These are phyloP conservation scores for Rhodomyrtus tomentosa DNA, from an alignment of 345 rosid species.

Conservation along the genomic window DNA sequence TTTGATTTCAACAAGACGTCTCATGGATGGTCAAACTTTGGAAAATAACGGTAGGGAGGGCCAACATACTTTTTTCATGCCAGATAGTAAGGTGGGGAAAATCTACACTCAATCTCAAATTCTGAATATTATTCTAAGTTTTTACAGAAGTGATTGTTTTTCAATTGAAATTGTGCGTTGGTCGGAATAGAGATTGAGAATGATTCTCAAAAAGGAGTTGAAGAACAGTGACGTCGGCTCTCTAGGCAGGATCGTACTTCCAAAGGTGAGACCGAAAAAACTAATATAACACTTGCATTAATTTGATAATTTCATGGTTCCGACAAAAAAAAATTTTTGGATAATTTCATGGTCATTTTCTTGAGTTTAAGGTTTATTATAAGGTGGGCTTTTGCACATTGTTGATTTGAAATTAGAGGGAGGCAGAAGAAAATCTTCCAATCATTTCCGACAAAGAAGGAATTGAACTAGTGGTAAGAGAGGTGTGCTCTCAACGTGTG, in stretches of 20 bases:
- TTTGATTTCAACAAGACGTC: neutral
- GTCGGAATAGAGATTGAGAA: slow-evolving; percentile 38
- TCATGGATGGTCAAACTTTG: neutral
- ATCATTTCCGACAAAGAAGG: slow-evolving; percentile 49
- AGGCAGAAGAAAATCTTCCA: slow-evolving; percentile 69
- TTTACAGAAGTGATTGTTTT: neutral
- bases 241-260: slow-evolving; percentile 77
- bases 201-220: slow-evolving; percentile 44
- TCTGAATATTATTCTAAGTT: neutral
- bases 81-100: neutral
- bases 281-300: neutral
- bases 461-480: slow-evolving; percentile 31
- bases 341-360: neutral
- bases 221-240: slow-evolving; percentile 81
- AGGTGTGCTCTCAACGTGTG: slow-evolving; percentile 21
- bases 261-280: slow-evolving; percentile 42
- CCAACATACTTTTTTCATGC: neutral
- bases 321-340: no score
- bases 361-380: neutral
- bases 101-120: neutral
- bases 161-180: neutral
- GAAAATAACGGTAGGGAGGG: neutral
- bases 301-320: neutral
- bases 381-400: neutral
- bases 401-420: slow-evolving; percentile 34